Evolutionary conservation across 2,329 filamentous ascomycete genomes (phyloP).

Genomic region (Fragosphaeria purpurea): DNA sequence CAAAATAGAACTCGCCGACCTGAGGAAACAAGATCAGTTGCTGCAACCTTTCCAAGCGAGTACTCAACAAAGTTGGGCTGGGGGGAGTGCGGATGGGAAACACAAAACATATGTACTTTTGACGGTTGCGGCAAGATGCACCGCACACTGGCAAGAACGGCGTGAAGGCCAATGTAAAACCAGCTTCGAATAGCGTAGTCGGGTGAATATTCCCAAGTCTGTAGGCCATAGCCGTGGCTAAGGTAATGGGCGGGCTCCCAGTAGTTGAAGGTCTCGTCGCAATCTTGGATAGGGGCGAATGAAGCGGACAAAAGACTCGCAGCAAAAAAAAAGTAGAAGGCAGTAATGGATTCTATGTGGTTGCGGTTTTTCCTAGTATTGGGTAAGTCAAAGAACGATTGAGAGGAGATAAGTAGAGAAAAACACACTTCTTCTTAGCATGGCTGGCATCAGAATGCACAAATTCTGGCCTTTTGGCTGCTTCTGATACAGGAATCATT

Average conservation of each 20-base stretch:
- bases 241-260: slow-evolving; percentile 97
- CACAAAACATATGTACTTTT: too few species aligned
- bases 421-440: slow-evolving; percentile 40
- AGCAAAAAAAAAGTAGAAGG: slow-evolving; percentile 70
- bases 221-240: slow-evolving; percentile 80
- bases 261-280: slow-evolving; percentile 98
- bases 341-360: slow-evolving; percentile 59
- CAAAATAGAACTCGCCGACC: slow-evolving; percentile 74
- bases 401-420: neutral
- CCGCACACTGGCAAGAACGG: slow-evolving; percentile 56
- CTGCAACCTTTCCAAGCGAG: neutral
- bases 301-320: slow-evolving; percentile 67
- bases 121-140: slow-evolving; percentile 51
- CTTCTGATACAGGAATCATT: slow-evolving; percentile 28
- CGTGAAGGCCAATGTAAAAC: slow-evolving; percentile 78
- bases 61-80: neutral
- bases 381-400: neutral
- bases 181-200: slow-evolving; percentile 92
- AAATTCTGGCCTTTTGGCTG: slow-evolving; percentile 24
- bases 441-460: slow-evolving; percentile 40
- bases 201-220: slow-evolving; percentile 98
- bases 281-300: slow-evolving; percentile 90
- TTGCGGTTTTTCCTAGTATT: slow-evolving; percentile 37
- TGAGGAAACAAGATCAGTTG: slow-evolving; percentile 15
- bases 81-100: too few species aligned